Conservation (phyloP, 2,329 filamentous ascomycete genomes). For the Penicillium janthinellum region DNA sequence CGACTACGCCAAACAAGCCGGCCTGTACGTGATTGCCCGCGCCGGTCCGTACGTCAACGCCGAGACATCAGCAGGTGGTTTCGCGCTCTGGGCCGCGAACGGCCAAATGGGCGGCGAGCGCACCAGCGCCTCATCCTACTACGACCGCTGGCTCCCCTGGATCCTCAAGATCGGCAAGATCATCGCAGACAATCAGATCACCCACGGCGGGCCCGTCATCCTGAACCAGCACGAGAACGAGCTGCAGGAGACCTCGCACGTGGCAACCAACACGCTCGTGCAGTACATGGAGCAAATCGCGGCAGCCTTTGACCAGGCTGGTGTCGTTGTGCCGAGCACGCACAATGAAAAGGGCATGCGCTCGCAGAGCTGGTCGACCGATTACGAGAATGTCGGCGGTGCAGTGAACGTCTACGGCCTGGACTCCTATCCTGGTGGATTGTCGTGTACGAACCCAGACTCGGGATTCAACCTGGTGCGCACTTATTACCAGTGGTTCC, state of each 20-base stretch:
- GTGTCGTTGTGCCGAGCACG: conserved; percentile 53
- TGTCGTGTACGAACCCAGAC: conserved; percentile 54
- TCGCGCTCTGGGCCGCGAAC: conserved; percentile 51
- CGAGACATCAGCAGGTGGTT: conserved; percentile 53
- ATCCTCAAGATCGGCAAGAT: conserved; percentile 50
- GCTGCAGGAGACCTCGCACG: conserved; percentile 49
- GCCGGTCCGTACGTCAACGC: conserved; percentile 57
- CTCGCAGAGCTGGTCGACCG: conserved; percentile 55
- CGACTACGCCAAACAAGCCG: conserved; percentile 55
- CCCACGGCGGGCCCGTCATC: conserved; percentile 55
- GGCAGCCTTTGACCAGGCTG: conserved; percentile 48
- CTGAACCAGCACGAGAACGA: conserved; percentile 59
- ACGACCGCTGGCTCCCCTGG: conserved; percentile 52
- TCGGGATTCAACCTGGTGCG: conserved; percentile 54
- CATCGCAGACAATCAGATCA: conserved; percentile 54
- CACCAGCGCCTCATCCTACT: conserved; percentile 49
- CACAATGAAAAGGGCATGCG: conserved; percentile 57
- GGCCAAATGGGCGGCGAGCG: conserved; percentile 49
- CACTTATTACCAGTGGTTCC: conserved; percentile 61
- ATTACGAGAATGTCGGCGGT: conserved; percentile 59
- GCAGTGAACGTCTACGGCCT: conserved; percentile 49
- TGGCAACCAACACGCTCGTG: conserved; percentile 50
- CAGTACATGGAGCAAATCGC: conserved; percentile 57
- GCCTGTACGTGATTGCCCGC: conserved; percentile 55
- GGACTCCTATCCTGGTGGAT: conserved; percentile 41